phyloP scores from a whole-genome alignment of 2,329 filamentous ascomycete species.

The Hirsutella rhossiliensis region DNA sequence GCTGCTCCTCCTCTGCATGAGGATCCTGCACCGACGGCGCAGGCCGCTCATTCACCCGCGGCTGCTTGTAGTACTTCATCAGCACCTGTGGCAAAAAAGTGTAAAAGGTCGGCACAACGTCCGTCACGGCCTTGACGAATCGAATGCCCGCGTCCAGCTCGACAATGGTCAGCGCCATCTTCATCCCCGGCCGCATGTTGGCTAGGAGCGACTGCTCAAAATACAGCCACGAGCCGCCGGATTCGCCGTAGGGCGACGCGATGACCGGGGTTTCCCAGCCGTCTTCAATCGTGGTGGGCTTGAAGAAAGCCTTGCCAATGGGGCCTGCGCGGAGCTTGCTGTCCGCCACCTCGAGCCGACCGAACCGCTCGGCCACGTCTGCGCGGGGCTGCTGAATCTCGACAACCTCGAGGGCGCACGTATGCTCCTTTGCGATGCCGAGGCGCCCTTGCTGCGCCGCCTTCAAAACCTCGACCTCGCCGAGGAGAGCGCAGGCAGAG shows the following conservation, averaged over 20 bases:
- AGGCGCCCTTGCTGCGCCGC: constrained; percentile 10
- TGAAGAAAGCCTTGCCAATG: constrained; percentile 32
- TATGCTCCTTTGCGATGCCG: constrained; percentile 30
- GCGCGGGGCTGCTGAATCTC: constrained; percentile 33
- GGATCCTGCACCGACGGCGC: constrained; percentile 29
- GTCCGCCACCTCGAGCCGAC: constrained; percentile 20
- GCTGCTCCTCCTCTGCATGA: constrained; percentile 16
- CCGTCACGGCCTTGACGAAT: constrained; percentile 49
- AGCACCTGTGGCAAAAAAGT: constrained; percentile 55
- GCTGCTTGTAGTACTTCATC: constrained; percentile 54
- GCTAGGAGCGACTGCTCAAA: constrained; percentile 47
- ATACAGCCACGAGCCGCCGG: constrained; percentile 36
- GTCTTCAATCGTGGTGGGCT: constrained; percentile 32
- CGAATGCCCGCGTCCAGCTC: constrained; percentile 49
- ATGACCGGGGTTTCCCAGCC: constrained; percentile 27
- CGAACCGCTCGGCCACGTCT: constrained; percentile 31
- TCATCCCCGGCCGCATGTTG: constrained; percentile 53
- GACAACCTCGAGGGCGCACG: constrained; percentile 49
- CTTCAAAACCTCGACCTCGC: constrained; percentile 18
- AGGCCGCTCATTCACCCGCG: constrained; percentile 30
- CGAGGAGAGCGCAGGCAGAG: constrained; percentile 29
- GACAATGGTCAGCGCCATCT: constrained; percentile 42
- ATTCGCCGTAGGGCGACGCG: constrained; percentile 6
- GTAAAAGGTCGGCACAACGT: constrained; percentile 50
- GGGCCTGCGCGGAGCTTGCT: constrained; percentile 22